Evolutionary conservation across 805 yeast genomes (phyloP).

Genomic region (Dipodascus geniculatus): DNA sequence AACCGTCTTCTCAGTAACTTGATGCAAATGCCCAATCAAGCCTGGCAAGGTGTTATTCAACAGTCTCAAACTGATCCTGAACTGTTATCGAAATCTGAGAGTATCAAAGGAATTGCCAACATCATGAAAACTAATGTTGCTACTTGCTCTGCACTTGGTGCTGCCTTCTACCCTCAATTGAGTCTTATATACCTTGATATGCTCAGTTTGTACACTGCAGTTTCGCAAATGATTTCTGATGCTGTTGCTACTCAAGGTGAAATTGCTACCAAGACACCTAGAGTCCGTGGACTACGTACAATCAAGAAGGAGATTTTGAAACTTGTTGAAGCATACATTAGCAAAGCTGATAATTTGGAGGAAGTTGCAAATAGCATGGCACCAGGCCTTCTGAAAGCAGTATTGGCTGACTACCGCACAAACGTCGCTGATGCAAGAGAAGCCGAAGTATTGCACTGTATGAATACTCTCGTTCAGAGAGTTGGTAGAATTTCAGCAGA

Average conservation of each 20-base stretch:
- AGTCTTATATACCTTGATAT: slow-evolving; percentile 79
- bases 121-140: slow-evolving; percentile 92
- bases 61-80: slow-evolving; percentile 79
- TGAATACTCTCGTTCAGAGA: slow-evolving; percentile 78
- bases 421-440: slow-evolving; percentile 96
- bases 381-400: slow-evolving; percentile 72
- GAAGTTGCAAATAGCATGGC: slow-evolving; percentile 75
- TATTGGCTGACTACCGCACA: slow-evolving; percentile 75
- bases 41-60: slow-evolving; percentile 83
- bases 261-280: slow-evolving; percentile 88
- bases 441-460: slow-evolving; percentile 92
- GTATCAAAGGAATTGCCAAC: slow-evolving; percentile 86
- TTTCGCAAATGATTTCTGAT: slow-evolving; percentile 71
- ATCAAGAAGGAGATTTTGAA: slow-evolving; percentile 89
- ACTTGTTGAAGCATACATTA: slow-evolving; percentile 76
- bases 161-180: slow-evolving; percentile 80
- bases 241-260: slow-evolving; percentile 71
- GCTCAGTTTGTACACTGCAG: slow-evolving; percentile 82
- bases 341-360: slow-evolving; percentile 75
- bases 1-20: slow-evolving; percentile 62
- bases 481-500: slow-evolving; percentile 84
- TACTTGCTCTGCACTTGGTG: slow-evolving; percentile 88
- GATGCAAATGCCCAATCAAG: slow-evolving; percentile 87
- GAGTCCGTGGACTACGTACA: slow-evolving; percentile 89
- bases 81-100: slow-evolving; percentile 61